Evolutionary conservation across 495 filamentous ascomycete species (phyloP).

Genomic region (Mycothermus thermophilus): DNA sequence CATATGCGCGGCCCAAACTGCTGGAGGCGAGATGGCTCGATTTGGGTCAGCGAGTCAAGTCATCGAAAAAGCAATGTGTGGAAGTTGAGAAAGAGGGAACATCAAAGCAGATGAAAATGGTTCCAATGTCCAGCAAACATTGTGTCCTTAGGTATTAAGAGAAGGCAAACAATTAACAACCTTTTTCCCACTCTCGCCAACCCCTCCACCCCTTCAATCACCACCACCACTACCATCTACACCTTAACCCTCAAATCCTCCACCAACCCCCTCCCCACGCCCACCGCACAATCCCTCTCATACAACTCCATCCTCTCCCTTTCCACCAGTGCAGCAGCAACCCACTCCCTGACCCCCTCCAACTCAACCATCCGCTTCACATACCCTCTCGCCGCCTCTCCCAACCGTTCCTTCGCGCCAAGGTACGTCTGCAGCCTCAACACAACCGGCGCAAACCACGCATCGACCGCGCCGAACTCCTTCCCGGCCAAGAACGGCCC

Average conservation of each 20-base stretch:
- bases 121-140: no score
- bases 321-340: slow-evolving; percentile 3
- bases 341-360: slow-evolving; percentile 17
- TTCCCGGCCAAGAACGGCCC: slow-evolving; percentile 27
- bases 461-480: slow-evolving; percentile 27
- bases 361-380: slow-evolving; percentile 8
- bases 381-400: slow-evolving; percentile 12
- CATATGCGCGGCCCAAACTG: no score
- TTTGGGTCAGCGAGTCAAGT: no score
- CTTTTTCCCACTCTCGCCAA: background rate
- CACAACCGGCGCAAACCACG: slow-evolving; percentile 30
- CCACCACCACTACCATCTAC: background rate
- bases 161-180: background rate
- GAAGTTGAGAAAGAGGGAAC: no score
- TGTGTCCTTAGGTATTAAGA: no score
- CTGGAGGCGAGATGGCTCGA: no score
- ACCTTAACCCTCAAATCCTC: slow-evolving; percentile 6
- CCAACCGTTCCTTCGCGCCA: slow-evolving; percentile 7
- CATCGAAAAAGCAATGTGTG: no score
- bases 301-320: slow-evolving; percentile 5
- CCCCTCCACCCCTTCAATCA: slow-evolving; percentile 2
- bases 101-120: no score
- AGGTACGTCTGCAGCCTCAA: slow-evolving; percentile 19
- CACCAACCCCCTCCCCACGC: slow-evolving; percentile 5
- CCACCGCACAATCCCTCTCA: slow-evolving; percentile 5